These are phyloP conservation scores for Waltergamsia citrina DNA, from an alignment of 2,329 filamentous ascomycete species.

Conservation along the genomic window DNA sequence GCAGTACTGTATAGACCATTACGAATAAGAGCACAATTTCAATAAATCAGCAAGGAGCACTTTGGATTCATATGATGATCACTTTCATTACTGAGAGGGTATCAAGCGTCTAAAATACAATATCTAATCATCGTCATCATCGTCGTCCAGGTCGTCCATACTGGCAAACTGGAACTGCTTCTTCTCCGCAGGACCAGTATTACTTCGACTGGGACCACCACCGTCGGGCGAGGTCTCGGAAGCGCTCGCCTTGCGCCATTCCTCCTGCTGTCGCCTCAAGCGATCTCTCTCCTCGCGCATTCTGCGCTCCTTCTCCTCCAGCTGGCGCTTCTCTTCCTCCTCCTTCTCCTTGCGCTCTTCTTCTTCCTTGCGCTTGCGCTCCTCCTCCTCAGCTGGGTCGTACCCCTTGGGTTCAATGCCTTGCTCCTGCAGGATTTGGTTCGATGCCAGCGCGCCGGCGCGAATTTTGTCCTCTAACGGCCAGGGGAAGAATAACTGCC, in stretches of 20 bases:
- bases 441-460: conserved; percentile 54
- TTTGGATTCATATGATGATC: no score
- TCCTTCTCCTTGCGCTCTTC: conserved; percentile 36
- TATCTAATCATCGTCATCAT: conserved; percentile 27
- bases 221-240: conserved; percentile 12
- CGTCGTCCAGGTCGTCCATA: conserved; percentile 42
- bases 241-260: conserved; percentile 29
- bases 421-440: conserved; percentile 51
- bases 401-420: conserved; percentile 53
- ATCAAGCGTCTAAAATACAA: neutral
- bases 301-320: conserved; percentile 34
- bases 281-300: conserved; percentile 27
- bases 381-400: conserved; percentile 47
- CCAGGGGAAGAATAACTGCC: conserved; percentile 66
- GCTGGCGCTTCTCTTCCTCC: conserved; percentile 34
- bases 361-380: conserved; percentile 38
- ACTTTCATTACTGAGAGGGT: no score
- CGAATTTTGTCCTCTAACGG: conserved; percentile 62
- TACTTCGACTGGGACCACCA: conserved; percentile 1
- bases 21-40: no score
- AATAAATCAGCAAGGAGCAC: no score
- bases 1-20: no score
- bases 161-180: conserved; percentile 49
- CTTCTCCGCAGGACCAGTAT: conserved; percentile 19
- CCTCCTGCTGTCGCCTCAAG: conserved; percentile 26